phyloP scores from a whole-genome alignment of 768 basidiomycete species.

The Albatrellus ellisii region DNA sequence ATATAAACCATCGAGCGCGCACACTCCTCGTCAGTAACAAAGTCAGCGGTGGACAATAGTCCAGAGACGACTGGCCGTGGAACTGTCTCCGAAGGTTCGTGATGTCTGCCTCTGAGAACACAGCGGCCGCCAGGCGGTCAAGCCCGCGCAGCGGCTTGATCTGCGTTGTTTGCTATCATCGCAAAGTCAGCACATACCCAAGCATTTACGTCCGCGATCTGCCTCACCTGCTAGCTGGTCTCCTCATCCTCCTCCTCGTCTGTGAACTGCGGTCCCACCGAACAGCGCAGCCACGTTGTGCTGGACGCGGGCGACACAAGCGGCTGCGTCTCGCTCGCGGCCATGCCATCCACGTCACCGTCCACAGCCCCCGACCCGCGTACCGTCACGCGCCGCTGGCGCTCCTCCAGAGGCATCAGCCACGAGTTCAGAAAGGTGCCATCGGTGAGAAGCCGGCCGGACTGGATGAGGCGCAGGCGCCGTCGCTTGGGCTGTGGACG shows the following conservation, averaged over 20 bases:
- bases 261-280: conserved; percentile 65
- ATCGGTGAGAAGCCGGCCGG: conserved; percentile 77
- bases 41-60: conserved; percentile 55
- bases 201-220: no score
- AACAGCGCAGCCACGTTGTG: conserved; percentile 81
- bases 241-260: conserved; percentile 45
- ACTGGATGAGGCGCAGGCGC: conserved; percentile 80
- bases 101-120: conserved; percentile 86
- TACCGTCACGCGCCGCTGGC: conserved; percentile 33
- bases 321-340: conserved; percentile 5
- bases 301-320: conserved; percentile 3
- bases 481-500: conserved; percentile 51
- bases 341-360: neutral
- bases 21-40: conserved; percentile 70
- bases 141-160: conserved; percentile 79
- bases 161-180: conserved; percentile 41
- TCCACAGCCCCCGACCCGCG: conserved; percentile 16
- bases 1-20: conserved; percentile 15
- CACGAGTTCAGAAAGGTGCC: conserved; percentile 61
- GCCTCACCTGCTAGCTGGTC: conserved; percentile 38
- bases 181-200: neutral
- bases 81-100: conserved; percentile 84
- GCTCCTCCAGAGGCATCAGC: conserved; percentile 46
- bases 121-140: conserved; percentile 78
- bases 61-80: conserved; percentile 62